Conservation (phyloP, 1,139 yeast species). For the Saccharomycopsis hybrid region DNA sequence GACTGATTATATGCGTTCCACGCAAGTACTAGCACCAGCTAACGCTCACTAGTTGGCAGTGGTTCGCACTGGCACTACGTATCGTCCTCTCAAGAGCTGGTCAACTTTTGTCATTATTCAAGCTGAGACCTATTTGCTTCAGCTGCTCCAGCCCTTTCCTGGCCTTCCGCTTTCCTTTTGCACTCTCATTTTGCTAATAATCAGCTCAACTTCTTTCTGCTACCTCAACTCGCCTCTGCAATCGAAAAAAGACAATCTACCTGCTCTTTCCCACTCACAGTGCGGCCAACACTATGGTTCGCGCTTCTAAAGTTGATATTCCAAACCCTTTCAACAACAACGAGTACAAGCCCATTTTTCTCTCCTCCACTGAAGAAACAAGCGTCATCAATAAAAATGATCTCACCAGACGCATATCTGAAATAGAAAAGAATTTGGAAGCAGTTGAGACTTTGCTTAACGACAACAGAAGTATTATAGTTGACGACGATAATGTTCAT, state of each 20-base stretch:
- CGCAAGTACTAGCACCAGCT: neutral
- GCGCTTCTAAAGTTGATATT: slow-evolving; percentile 16
- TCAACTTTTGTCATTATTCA: too few species aligned
- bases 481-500: slow-evolving; percentile 6
- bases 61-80: slow-evolving; percentile 11
- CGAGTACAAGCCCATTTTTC: slow-evolving; percentile 20
- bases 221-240: too few species aligned
- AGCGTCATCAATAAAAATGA: slow-evolving; percentile 16
- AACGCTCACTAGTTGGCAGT: neutral
- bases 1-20: too few species aligned
- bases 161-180: too few species aligned
- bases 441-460: slow-evolving; percentile 18
- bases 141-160: too few species aligned
- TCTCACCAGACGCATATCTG: slow-evolving; percentile 12
- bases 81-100: too few species aligned
- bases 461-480: slow-evolving; percentile 15
- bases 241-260: too few species aligned
- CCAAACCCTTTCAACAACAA: slow-evolving; percentile 21
- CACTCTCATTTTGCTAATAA: too few species aligned
- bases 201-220: too few species aligned
- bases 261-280: too few species aligned
- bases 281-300: slow-evolving; percentile 11
- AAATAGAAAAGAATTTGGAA: slow-evolving; percentile 20
- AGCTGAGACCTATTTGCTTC: too few species aligned
- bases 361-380: slow-evolving; percentile 16